Evolutionary conservation across 1,139 yeast species (phyloP), one percentile per base, ranked within the genome.

Genomic region (Kazachstania sp.): DNA sequence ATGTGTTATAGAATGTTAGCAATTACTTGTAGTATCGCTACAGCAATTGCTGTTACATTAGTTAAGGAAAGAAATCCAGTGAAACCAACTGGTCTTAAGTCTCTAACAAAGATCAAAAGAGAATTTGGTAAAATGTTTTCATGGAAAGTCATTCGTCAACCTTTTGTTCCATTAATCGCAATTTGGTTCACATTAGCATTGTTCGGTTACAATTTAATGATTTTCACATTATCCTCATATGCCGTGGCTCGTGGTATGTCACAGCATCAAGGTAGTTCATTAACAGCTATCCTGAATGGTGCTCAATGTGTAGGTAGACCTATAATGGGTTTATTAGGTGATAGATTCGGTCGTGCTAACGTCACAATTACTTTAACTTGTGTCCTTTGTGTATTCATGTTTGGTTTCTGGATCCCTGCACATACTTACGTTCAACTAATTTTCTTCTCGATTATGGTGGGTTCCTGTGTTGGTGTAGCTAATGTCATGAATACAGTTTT

Each of bases 301-400:
- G 81, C 81, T 1, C 88, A 83, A 62, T 65, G 73, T 3, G 53
- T 83, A 13, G 92, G 92, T 0, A 71, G 92, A 54, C 90, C 90
- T 1, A 35, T 66, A 1, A 69, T 81, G 61, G 92, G 94, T 0
- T 49, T 69, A 4, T 37, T 74, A 6, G 81, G 82, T 28, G 92
- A 83, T 59, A 64, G 54, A 31, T 61, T 70, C 42, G 92, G 94
- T 1, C 69, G 87, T 50, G 66, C 72, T 40, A 83, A 81, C 60
- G 66, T 74, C 32, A 71, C 82, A 0, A 55, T 68, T 12, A 41
- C 59, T 3, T 51, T 68, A 15, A 67, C 59, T 30, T 48, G 50
- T 26, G 52, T 57, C 28, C 54, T 57, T 16, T 45, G 56, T 2
- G 50, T 70, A 16, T 55, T 65, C 18, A 56, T 59, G 61, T 70